Evolutionary conservation across 441 rosid genomes (phyloP).

Genomic region (Eruca vesicaria): DNA sequence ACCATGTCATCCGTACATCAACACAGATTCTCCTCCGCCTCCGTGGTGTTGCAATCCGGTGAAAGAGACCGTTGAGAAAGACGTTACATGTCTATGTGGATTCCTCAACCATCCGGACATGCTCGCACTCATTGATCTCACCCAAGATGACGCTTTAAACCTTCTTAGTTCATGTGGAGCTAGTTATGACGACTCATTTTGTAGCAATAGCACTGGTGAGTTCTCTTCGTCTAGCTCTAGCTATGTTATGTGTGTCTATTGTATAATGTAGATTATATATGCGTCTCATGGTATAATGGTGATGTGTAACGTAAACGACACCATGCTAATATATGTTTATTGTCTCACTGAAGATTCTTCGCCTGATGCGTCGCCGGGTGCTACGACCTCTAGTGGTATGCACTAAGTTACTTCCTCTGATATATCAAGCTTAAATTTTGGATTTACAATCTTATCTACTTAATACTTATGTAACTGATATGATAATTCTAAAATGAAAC

Average conservation of each 20-base stretch:
- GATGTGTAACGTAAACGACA: neutral
- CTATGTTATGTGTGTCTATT: neutral
- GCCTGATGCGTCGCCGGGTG: neutral
- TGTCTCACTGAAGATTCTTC: slow-evolving; percentile 14
- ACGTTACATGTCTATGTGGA: slow-evolving; percentile 46
- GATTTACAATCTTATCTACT: neutral
- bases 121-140: slow-evolving; percentile 32
- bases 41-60: slow-evolving; percentile 46
- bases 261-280: neutral
- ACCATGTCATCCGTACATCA: slow-evolving; percentile 47
- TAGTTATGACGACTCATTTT: slow-evolving; percentile 27
- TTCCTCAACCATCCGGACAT: slow-evolving; percentile 32
- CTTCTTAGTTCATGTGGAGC: slow-evolving; percentile 52
- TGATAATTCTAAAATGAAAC: slow-evolving; percentile 5
- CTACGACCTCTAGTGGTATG: slow-evolving; percentile 14
- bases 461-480: neutral
- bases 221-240: neutral
- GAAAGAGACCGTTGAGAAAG: slow-evolving; percentile 28
- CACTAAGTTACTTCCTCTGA: neutral
- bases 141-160: slow-evolving; percentile 37
- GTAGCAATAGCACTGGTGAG: slow-evolving; percentile 28
- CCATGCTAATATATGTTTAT: neutral
- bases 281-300: neutral
- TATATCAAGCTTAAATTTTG: neutral
- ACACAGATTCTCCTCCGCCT: slow-evolving; percentile 28